A percentile compares a stretch with the other conserved stretches of the same genome.
Evolutionary conservation across 2,329 filamentous ascomycete genomes (phyloP).

Genomic region (Rhinocladiella mackenziei): DNA sequence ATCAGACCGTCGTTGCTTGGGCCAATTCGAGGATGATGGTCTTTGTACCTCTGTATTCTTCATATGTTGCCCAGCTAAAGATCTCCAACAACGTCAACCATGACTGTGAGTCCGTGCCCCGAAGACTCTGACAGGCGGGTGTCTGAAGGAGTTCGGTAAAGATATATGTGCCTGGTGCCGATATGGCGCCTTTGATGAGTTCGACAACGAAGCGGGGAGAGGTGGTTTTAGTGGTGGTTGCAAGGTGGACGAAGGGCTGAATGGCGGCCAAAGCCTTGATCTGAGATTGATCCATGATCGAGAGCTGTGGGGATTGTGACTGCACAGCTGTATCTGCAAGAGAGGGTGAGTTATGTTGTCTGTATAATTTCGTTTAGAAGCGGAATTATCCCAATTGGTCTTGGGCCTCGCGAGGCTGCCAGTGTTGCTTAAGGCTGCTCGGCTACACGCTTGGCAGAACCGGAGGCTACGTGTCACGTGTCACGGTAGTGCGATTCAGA

Average conservation of each 20-base stretch:
- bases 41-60: slow-evolving; percentile 66
- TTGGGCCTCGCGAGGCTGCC: too few relatives aligned
- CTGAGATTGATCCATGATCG: slow-evolving; percentile 45
- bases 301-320: neutral
- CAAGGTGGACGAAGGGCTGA: slow-evolving; percentile 85
- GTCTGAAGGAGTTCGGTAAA: slow-evolving; percentile 89
- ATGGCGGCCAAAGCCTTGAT: slow-evolving; percentile 55
- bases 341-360: neutral
- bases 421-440: too few relatives aligned
- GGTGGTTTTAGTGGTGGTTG: slow-evolving; percentile 67
- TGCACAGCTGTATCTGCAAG: too few relatives aligned
- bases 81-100: slow-evolving; percentile 73
- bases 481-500: too few relatives aligned
- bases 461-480: too few relatives aligned
- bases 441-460: too few relatives aligned
- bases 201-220: slow-evolving; percentile 81
- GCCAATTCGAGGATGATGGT: too few relatives aligned
- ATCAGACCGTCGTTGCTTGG: too few relatives aligned
- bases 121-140: slow-evolving; percentile 71
- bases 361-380: too few relatives aligned
- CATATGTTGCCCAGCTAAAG: slow-evolving; percentile 89
- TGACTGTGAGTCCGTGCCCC: slow-evolving; percentile 45
- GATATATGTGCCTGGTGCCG: slow-evolving; percentile 82
- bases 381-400: too few relatives aligned
- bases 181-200: slow-evolving; percentile 81